Conservation (phyloP, 176 grass and related monocot genomes). For the Tillandsia fasciculata region DNA sequence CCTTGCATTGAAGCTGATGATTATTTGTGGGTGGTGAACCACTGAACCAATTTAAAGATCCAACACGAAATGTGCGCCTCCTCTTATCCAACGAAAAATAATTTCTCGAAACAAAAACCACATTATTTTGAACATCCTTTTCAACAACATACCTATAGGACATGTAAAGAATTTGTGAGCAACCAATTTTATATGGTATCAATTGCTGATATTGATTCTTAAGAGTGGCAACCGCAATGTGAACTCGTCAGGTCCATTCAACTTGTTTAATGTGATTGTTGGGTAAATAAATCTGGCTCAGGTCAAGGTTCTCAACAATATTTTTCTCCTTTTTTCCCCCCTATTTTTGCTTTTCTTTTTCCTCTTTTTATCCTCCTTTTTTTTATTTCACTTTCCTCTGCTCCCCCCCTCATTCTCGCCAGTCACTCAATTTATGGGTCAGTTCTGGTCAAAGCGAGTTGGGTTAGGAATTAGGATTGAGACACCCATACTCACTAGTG, state of each 20-base stretch:
- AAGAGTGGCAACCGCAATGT: background rate
- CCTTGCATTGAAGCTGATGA: conserved; percentile 72
- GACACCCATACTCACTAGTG: too few species aligned
- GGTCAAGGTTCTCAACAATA: too few species aligned
- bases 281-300: too few species aligned
- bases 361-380: too few species aligned
- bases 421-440: too few species aligned
- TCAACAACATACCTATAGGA: conserved; percentile 78
- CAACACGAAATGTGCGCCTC: conserved; percentile 63
- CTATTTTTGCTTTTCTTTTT: too few species aligned
- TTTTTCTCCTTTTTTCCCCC: too few species aligned
- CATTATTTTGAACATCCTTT: conserved; percentile 86
- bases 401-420: too few species aligned
- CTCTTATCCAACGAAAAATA: conserved; percentile 88
- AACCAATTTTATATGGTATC: background rate
- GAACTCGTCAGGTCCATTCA: background rate
- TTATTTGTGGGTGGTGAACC: conserved; percentile 33
- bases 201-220: background rate
- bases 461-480: too few species aligned
- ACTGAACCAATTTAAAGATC: conserved; percentile 69
- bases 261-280: too few species aligned
- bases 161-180: background rate
- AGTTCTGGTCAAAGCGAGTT: too few species aligned
- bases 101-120: conserved; percentile 86
- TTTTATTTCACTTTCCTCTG: too few species aligned